Evolutionary conservation across 2,329 filamentous ascomycete genomes (phyloP).

Genomic region (Juglanconis sp.): DNA sequence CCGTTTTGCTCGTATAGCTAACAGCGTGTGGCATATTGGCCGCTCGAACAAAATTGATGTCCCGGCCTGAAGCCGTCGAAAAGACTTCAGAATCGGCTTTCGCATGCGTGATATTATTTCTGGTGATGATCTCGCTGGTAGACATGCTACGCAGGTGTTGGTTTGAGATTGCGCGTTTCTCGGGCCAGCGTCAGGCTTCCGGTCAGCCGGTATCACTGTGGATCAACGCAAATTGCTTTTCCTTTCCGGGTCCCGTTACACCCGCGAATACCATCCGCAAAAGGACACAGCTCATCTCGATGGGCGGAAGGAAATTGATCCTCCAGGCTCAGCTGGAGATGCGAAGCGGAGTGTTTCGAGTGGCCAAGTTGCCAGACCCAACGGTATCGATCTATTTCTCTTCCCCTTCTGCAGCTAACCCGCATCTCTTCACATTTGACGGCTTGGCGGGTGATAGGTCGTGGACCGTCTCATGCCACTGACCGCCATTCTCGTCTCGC

Average conservation of each 20-base stretch:
- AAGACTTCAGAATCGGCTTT: neutral
- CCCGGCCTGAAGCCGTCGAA: neutral
- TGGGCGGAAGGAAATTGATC: neutral
- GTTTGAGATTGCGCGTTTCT: neutral
- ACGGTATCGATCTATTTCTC: neutral
- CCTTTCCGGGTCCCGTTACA: neutral
- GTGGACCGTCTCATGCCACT: conserved; percentile 3
- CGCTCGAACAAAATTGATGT: neutral
- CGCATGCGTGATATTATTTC: neutral
- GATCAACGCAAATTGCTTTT: neutral
- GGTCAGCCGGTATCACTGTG: neutral
- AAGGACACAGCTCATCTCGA: neutral
- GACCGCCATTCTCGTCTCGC: conserved; percentile 13
- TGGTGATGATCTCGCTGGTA: neutral
- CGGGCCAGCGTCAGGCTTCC: neutral
- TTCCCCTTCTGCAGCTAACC: conserved; percentile 8
- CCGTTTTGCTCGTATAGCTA: neutral
- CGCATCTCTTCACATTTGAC: conserved; percentile 8
- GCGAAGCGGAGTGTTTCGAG: neutral
- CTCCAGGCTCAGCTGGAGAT: neutral
- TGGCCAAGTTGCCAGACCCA: neutral
- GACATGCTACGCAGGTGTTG: neutral
- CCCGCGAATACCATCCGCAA: neutral
- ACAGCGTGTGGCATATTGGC: neutral
- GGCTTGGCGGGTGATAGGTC: conserved; percentile 5